These are phyloP conservation scores for Auricularia heimuer DNA, from an alignment of 768 basidiomycete species.

Conservation along the genomic window DNA sequence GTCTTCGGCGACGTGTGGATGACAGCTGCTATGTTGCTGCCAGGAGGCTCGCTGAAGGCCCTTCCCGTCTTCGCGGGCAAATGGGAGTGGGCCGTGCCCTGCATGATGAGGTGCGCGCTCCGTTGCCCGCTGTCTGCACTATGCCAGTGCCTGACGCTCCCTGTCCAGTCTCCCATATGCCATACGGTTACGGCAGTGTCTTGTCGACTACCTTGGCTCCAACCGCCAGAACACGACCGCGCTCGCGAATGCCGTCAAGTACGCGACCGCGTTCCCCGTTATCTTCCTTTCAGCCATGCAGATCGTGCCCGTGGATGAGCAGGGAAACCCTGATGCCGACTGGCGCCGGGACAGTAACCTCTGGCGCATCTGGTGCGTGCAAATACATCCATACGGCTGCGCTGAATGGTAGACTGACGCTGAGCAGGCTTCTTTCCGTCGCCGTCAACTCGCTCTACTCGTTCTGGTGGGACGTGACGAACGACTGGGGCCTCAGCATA, in stretches of 20 bases:
- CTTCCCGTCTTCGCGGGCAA: conserved; percentile 54
- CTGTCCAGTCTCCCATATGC: conserved; percentile 69
- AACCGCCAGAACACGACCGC: conserved; percentile 60
- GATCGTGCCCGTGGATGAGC: conserved; percentile 38
- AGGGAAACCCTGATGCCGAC: conserved; percentile 33
- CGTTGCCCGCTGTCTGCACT: background rate
- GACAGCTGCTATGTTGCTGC: conserved; percentile 76
- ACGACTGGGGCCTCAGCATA: conserved; percentile 91
- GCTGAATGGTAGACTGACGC: conserved; percentile 2
- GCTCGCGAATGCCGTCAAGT: conserved; percentile 88
- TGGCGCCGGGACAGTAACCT: conserved; percentile 73
- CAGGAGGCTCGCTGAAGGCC: conserved; percentile 63
- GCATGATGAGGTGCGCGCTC: conserved; percentile 72
- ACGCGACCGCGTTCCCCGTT: conserved; percentile 92
- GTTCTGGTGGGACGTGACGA: conserved; percentile 98
- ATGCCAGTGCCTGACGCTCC: conserved; percentile 6
- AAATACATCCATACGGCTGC: background rate
- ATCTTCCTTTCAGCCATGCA: conserved; percentile 92
- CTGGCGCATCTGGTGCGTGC: conserved; percentile 73
- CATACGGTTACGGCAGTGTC: conserved; percentile 87
- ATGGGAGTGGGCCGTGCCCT: conserved; percentile 67
- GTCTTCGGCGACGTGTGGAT: conserved; percentile 93
- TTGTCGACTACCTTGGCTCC: conserved; percentile 67
- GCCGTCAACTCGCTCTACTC: conserved; percentile 86
- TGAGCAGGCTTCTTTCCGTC: conserved; percentile 67